Evolutionary conservation across 2,329 filamentous ascomycete genomes (phyloP).

Genomic region (Neofusicoccum laricinum): DNA sequence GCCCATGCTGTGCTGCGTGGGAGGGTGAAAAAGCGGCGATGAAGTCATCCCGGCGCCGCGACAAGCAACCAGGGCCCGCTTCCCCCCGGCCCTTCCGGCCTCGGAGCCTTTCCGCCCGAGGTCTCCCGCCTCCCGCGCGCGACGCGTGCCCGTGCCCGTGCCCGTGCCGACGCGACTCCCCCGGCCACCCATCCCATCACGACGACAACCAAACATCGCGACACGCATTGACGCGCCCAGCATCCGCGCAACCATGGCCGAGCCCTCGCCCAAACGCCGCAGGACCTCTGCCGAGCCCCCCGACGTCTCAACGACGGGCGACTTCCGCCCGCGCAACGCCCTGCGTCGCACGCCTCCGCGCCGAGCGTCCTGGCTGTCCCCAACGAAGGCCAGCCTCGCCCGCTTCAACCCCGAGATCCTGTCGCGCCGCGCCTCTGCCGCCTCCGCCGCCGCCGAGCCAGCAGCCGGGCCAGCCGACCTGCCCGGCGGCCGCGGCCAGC

Average conservation of each 20-base stretch:
- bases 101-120: neutral
- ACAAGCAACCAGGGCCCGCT: neutral
- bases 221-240: neutral
- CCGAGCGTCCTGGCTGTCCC: constrained; percentile 37
- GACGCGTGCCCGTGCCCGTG: constrained; percentile 4
- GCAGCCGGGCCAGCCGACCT: constrained; percentile 19
- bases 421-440: constrained; percentile 20
- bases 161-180: neutral
- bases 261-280: constrained; percentile 30
- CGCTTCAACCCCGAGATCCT: constrained; percentile 33
- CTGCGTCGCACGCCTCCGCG: constrained; percentile 30
- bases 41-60: constrained; percentile 7
- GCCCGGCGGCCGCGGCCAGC: constrained; percentile 22
- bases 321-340: constrained; percentile 11
- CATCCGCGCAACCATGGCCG: neutral
- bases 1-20: neutral
- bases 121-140: neutral
- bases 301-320: constrained; percentile 9
- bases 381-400: constrained; percentile 39
- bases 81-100: neutral
- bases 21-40: constrained; percentile 11
- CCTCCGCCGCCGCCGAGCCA: constrained; percentile 16
- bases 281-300: constrained; percentile 24
- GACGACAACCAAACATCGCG: neutral
- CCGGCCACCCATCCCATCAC: neutral